Evolutionary conservation across 2,329 filamentous ascomycete genomes (phyloP).

Genomic region (Macrophomina phaseolina): DNA sequence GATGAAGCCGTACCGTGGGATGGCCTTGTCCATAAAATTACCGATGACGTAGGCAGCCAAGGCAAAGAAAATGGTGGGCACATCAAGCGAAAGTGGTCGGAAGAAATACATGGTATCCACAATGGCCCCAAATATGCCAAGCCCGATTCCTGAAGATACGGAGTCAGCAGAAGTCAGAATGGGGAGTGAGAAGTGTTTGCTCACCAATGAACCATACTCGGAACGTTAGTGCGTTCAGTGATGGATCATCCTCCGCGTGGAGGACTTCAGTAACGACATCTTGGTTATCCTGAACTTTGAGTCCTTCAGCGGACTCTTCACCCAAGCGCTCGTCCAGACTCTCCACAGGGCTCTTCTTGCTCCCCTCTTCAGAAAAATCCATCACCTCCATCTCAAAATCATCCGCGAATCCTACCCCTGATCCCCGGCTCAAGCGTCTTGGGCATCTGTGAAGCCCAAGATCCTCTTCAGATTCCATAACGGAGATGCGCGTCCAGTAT

Average conservation of each 20-base stretch:
- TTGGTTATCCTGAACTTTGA: background rate
- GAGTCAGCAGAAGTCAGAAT: background rate
- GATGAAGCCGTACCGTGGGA: conserved; percentile 41
- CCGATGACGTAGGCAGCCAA: conserved; percentile 54
- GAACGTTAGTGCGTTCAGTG: conserved; percentile 11
- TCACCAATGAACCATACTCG: conserved; percentile 22
- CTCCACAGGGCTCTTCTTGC: background rate
- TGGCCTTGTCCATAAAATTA: conserved; percentile 43
- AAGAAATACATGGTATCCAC: conserved; percentile 50
- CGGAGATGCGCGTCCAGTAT: no score
- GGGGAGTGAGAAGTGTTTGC: background rate
- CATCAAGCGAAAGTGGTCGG: conserved; percentile 54
- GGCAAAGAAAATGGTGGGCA: conserved; percentile 53
- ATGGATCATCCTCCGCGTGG: conserved; percentile 15
- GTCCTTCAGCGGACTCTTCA: background rate
- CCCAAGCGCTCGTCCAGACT: background rate
- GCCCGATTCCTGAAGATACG: background rate
- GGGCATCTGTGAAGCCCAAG: conserved; percentile 5
- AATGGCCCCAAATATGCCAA: background rate
- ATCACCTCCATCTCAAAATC: conserved; percentile 1
- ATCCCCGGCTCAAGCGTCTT: background rate
- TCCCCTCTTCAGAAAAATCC: background rate
- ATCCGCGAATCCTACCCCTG: background rate
- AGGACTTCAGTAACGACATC: conserved; percentile 9
- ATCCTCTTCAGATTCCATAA: conserved; percentile 10